A percentile compares a stretch with the other conserved stretches of the same genome.
phyloP scores from a whole-genome alignment of 805 yeast genomes.

The Metschnikowia matae region DNA sequence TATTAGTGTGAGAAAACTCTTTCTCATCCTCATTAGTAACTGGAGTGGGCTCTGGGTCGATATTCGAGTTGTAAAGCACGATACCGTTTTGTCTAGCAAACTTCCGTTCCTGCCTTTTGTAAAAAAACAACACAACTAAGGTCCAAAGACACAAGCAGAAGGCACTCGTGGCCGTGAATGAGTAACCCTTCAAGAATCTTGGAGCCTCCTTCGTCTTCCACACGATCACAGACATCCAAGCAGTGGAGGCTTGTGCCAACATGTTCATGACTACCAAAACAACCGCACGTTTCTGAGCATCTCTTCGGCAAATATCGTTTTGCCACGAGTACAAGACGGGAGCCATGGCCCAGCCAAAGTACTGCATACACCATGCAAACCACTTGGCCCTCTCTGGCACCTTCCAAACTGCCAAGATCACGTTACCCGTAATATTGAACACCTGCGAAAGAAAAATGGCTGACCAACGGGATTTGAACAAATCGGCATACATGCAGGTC shows the following conservation, averaged over 20 bases:
- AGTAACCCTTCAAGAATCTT: constrained; percentile 49
- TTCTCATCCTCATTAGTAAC: neutral
- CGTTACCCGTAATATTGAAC: constrained; percentile 52
- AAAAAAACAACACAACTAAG: constrained; percentile 47
- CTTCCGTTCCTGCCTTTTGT: constrained; percentile 31
- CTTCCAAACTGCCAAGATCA: constrained; percentile 55
- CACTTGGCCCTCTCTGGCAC: constrained; percentile 56
- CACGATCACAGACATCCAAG: constrained; percentile 45
- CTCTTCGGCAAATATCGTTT: constrained; percentile 54
- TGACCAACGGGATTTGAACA: constrained; percentile 42
- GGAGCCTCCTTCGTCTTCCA: constrained; percentile 62
- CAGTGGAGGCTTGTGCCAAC: constrained; percentile 52
- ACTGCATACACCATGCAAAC: constrained; percentile 59
- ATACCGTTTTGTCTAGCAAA: constrained; percentile 36
- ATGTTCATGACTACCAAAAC: constrained; percentile 53
- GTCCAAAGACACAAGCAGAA: constrained; percentile 46
- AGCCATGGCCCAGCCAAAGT: constrained; percentile 61
- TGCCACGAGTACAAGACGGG: constrained; percentile 58
- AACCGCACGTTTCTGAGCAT: constrained; percentile 52
- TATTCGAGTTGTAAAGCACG: constrained; percentile 24
- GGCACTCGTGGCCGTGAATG: constrained; percentile 47
- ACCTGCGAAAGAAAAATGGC: constrained; percentile 51
- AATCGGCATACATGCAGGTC: constrained; percentile 36
- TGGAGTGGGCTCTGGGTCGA: constrained; percentile 18
- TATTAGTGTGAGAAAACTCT: constrained; percentile 1